Percentiles rank a stretch among this genome's conserved stretches.
These are phyloP conservation scores for Petunia axillaris DNA, from an alignment of 257 asterid species.

Conservation along the genomic window DNA sequence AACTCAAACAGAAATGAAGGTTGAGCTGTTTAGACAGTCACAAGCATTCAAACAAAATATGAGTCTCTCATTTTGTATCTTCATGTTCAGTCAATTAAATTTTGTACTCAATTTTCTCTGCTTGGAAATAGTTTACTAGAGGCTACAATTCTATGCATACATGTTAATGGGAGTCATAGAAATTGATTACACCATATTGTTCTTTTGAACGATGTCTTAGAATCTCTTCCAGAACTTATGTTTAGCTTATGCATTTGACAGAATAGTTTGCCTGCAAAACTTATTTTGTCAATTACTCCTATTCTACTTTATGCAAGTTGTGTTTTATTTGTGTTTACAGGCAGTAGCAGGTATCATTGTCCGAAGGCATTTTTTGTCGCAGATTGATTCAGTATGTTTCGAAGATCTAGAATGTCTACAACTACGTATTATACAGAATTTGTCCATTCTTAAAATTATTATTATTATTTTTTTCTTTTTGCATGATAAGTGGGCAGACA, in stretches of 20 bases:
- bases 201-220: neutral
- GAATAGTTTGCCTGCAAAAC: neutral
- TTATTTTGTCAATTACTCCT: neutral
- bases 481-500: neutral
- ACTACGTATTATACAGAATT: neutral
- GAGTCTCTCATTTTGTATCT: neutral
- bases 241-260: neutral
- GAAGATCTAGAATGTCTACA: neutral
- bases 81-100: too few species aligned
- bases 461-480: neutral
- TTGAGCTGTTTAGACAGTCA: constrained; percentile 24
- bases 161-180: neutral
- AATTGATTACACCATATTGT: neutral
- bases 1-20: constrained; percentile 97
- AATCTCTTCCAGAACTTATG: neutral
- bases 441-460: neutral
- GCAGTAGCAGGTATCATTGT: constrained; percentile 86
- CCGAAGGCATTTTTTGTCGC: constrained; percentile 78
- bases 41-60: neutral
- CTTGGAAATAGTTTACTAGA: too few species aligned
- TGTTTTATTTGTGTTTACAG: constrained; percentile 46
- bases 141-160: neutral
- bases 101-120: too few species aligned
- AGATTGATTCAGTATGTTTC: constrained; percentile 79
- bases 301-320: constrained; percentile 28